Conservation (phyloP, 345 rosid genomes). For the Camelina sativa region DNA sequence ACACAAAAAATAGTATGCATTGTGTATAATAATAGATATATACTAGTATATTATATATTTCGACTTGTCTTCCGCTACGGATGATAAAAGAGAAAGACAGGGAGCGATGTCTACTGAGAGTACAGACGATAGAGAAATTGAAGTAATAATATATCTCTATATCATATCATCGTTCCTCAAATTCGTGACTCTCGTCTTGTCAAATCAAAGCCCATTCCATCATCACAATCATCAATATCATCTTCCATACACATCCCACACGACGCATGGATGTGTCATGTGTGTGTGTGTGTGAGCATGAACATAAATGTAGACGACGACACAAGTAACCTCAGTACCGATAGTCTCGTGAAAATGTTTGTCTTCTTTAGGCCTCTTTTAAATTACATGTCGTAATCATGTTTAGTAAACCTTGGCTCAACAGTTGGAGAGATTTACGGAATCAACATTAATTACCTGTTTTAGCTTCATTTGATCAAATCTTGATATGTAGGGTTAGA, state of each 20-base stretch:
- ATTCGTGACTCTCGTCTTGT: slow-evolving; percentile 41
- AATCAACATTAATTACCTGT: slow-evolving; percentile 7
- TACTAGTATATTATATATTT: not conserved
- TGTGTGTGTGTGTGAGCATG: slow-evolving; percentile 33
- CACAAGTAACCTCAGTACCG: slow-evolving; percentile 25
- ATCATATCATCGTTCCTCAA: slow-evolving; percentile 29
- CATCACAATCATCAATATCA: slow-evolving; percentile 20
- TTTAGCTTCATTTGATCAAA: not conserved
- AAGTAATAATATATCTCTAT: slow-evolving; percentile 3
- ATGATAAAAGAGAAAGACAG: slow-evolving; percentile 42
- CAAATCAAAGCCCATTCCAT: slow-evolving; percentile 46
- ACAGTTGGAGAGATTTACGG: slow-evolving; percentile 24
- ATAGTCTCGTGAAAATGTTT: slow-evolving; percentile 33
- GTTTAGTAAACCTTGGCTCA: slow-evolving; percentile 7
- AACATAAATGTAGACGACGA: slow-evolving; percentile 15
- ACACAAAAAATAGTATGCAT: slow-evolving; percentile 6
- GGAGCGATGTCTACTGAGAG: slow-evolving; percentile 38
- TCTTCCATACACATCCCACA: slow-evolving; percentile 8
- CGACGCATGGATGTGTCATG: slow-evolving; percentile 30
- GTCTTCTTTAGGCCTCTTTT: slow-evolving; percentile 32
- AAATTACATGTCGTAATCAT: slow-evolving; percentile 23
- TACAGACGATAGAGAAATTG: slow-evolving; percentile 32
- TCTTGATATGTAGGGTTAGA: slow-evolving; percentile 30
- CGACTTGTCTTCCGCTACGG: slow-evolving; percentile 31
- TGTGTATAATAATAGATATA: not conserved